phyloP scores from a whole-genome alignment of 2,329 filamentous ascomycete species.

The Trichoderma lentiforme region DNA sequence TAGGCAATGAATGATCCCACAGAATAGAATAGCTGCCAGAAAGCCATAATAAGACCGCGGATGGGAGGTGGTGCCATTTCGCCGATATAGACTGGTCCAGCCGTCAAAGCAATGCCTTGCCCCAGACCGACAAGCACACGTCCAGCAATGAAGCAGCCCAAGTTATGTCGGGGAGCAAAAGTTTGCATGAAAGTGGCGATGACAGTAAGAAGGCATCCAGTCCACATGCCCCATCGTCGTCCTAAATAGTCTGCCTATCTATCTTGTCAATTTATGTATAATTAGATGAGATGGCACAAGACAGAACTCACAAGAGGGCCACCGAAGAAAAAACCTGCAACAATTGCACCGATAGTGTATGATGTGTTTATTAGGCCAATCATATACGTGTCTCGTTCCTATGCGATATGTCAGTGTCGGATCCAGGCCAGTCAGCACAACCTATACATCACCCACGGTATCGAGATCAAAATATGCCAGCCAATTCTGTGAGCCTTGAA shows the following conservation, averaged over 20 bases:
- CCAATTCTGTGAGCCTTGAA: not conserved
- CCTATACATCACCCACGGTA: not conserved
- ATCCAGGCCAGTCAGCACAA: not conserved
- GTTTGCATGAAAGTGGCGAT: not conserved
- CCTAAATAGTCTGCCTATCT: not conserved
- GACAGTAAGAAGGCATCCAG: not conserved
- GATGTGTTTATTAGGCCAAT: not conserved
- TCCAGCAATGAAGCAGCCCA: not conserved
- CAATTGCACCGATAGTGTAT: not conserved
- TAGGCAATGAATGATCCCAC: not conserved
- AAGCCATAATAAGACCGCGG: not conserved
- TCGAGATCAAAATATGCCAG: not conserved
- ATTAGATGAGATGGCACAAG: not conserved
- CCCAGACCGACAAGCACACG: not conserved
- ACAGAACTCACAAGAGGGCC: not conserved
- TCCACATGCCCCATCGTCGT: not conserved
- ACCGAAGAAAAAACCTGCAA: not conserved
- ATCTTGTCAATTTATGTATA: not conserved
- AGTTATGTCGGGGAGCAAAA: not conserved
- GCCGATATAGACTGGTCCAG: not conserved
- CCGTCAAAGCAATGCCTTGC: not conserved
- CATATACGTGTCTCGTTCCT: not conserved
- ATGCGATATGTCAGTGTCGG: not conserved
- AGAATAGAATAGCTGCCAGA: slow-evolving; percentile 2
- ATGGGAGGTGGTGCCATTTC: not conserved